Percentiles rank a stretch among this genome's conserved stretches.
Evolutionary conservation across 2,329 filamentous ascomycete genomes (phyloP).

Genomic region (Nemania sp.): DNA sequence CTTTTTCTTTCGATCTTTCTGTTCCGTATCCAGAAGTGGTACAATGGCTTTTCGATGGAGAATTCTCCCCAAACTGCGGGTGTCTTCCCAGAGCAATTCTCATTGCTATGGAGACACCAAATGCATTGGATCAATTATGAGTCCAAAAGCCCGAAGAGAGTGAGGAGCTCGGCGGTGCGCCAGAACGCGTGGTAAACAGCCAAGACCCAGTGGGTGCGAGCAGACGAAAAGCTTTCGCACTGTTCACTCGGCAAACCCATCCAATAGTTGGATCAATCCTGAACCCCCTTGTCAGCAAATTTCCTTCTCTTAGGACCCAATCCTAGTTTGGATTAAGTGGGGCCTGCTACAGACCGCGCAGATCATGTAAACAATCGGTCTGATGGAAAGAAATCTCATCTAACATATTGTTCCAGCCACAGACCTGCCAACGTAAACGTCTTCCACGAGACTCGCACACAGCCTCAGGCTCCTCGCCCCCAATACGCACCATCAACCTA

Average conservation of each 20-base stretch:
- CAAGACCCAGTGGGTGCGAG: neutral
- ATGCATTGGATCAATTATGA: too few species aligned
- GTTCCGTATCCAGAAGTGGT: neutral
- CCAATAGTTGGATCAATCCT: conserved; percentile 12
- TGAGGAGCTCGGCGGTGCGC: neutral
- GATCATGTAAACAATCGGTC: conserved; percentile 27
- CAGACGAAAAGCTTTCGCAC: conserved; percentile 17
- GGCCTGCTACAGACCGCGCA: conserved; percentile 22
- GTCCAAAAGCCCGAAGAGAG: neutral
- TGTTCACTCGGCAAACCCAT: conserved; percentile 17
- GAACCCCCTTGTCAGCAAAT: conserved; percentile 20
- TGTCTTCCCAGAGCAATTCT: too few species aligned
- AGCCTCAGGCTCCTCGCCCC: conserved; percentile 28
- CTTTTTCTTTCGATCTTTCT: neutral
- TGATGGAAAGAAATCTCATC: conserved; percentile 3
- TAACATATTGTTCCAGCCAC: conserved; percentile 27
- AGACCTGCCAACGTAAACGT: conserved; percentile 42
- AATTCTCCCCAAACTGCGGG: too few species aligned
- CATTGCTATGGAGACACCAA: too few species aligned
- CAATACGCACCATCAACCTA: conserved; percentile 45
- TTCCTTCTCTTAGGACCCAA: conserved; percentile 24
- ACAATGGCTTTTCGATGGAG: too few species aligned
- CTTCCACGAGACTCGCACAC: conserved; percentile 31
- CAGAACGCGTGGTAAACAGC: neutral
- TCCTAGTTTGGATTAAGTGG: conserved; percentile 21